Evolutionary conservation across 805 yeast genomes (phyloP), one percentile per base, ranked within the genome.

Genomic region (Tetrapisispora iriomotensis): DNA sequence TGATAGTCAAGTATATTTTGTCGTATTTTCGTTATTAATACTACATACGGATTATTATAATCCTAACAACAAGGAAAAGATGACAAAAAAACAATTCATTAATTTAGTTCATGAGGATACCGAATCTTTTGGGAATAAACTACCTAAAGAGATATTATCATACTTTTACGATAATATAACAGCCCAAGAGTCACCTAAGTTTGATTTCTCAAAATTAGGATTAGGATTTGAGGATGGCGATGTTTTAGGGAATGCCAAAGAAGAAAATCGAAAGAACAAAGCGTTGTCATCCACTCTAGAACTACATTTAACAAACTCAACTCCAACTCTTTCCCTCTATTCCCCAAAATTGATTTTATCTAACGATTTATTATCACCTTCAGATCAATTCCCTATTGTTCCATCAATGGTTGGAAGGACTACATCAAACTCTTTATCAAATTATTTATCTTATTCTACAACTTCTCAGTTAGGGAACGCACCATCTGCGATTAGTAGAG

Each of bases 41-140:
- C 61, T 82, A 24, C 90, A 82, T 52, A 82, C 92, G 0, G 92
- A 82, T 52, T 71, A 65, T 42, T 82, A 78, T 62, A 82, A 82
- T 58, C 68, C 70, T 15, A 77, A 72, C 53, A 81, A 81, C 58
- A 76, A 72, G 49, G 69, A 64, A 40, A 82, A 82, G 54, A 80
- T 82, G 83, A 60, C 76, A 8, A 77, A 71, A 49, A 56, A 64
- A 4, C 87, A 81, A 45, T 82, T 76, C 50, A 66, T 78, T 13
- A 67, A 68, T 31, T 74, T 73, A 35, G 57, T 69, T 4, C 57
- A 60, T 29, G 55, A 56, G 27, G 67, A 64, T 44, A 41, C 41
- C 3, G 48, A 51, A 15, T 53, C 61, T 1, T 37, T 45, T 42
- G 51, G 62, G 27, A 45, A 55, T 45, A 45, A 47, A 42, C 20